Base-by-base conservation (phyloP, 2,329 filamentous ascomycete species). In the Colletotrichum phormii region DNA sequence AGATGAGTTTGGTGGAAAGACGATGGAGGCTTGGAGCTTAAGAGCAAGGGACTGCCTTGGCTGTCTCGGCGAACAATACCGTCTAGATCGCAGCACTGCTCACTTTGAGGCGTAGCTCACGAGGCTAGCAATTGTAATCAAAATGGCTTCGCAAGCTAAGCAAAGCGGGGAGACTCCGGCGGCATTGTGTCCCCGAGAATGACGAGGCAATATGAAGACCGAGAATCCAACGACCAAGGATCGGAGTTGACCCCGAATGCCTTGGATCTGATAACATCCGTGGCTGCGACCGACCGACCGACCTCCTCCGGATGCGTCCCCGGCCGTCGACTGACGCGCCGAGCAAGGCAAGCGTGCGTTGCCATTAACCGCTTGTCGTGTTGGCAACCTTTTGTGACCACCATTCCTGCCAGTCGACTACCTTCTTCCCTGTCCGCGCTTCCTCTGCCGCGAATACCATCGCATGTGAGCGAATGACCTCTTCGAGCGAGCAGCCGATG, bases 381-480 rank as follows among this genome's bases (percentile, higher is more conserved):
- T 76, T 74, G 33, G 74, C 77, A 33, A 84, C 78, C 29, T 79
- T 76, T 9, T 77, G 73, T 9, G 83, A 82, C 95, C 95, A 98
- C 94, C 95, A 98, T 59, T 87, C 82, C 55, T 84, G 83, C 91
- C 94, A 98, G 76, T 93, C 88, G 4, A 98, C 83, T 8, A 97
- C 91, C 79, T 88, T 91, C 78, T 89, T 90, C 63, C 88, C 87
- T 62, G 85, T 86, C 78, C 96, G 89, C 5, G 96, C 95, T 77
- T 97, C 93, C 83, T 98, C 97, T 0, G 96, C 97, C 29, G 95
- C 95, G 85, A 98, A 99, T 0, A 98, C 96, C 83, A 97, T 89
- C 2, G 94, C 95, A 83, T 98, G 97, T 78, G 95, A 97, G 61
- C 93, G 88, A n/a, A 98, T 88, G 1, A 93, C 90, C 79, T 98